Conservation (phyloP, 306 rosid species). For the Gleditsia sinensis region DNA sequence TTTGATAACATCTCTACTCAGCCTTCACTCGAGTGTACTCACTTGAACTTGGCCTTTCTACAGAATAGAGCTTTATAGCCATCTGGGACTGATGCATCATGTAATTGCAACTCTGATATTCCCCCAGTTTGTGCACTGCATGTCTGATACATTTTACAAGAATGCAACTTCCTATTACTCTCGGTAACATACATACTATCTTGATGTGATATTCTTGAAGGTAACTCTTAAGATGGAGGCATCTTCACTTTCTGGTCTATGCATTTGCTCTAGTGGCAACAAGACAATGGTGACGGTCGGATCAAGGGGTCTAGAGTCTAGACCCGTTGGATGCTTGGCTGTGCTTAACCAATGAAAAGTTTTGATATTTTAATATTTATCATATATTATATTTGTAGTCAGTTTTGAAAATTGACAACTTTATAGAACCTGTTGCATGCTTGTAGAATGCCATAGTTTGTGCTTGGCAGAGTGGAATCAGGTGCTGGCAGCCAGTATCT, state of each 20-base stretch:
- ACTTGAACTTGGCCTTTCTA: conserved; percentile 8
- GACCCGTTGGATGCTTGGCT: conserved; percentile 7
- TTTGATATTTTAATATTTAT: not conserved
- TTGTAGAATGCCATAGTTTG: not conserved
- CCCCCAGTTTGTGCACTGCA: conserved; percentile 27
- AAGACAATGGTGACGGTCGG: not conserved
- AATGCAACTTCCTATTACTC: conserved; percentile 7
- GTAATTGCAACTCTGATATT: not conserved
- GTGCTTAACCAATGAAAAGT: not conserved
- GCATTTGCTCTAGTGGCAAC: not conserved
- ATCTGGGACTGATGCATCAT: conserved; percentile 19
- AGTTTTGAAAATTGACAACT: not conserved
- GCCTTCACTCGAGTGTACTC: not conserved
- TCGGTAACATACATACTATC: not conserved
- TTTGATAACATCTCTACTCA: not conserved
- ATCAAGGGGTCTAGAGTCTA: not conserved
- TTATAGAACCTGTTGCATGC: conserved; percentile 9
- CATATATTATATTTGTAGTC: not conserved
- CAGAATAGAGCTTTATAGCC: not conserved
- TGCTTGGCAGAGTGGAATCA: conserved; percentile 12
- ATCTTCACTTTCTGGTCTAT: conserved; percentile 7
- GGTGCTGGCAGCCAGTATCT: conserved; percentile 4
- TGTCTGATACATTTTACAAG: conserved; percentile 21
- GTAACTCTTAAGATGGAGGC: not conserved
- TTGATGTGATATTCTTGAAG: conserved; percentile 6